Evolutionary conservation across 169 alveolate genomes (phyloP), one percentile per base, ranked within the genome.

Genomic region (Fabrea salina): DNA sequence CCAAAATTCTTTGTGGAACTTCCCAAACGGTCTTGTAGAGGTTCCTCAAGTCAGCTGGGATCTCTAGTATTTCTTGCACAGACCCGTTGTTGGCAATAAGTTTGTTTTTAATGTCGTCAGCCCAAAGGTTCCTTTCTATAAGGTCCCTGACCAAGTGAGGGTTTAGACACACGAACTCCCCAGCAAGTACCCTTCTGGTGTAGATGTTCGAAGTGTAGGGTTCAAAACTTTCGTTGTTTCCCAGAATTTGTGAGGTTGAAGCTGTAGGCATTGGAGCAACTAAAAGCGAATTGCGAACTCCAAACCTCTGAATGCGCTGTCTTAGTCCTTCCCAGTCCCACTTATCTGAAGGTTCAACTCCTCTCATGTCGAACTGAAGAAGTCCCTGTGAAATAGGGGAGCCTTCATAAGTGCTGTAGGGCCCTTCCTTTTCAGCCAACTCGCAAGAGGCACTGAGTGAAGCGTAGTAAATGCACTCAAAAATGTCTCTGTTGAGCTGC

Each of bases 181-280:
- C 99, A 49, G 99, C 95, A n/a, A 98, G 94, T 40, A 97, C 99
- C 49, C 99, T 96, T 75, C 99, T 94, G 80, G 95, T 95, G 88
- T 98, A 98, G 53, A 98, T 94, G 87, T 98, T 98, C 59, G 98
- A 92, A 33, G 99, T 98, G 91, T 95, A 98, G 2, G 99, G 99
- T 86, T 97, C 99, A 82, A 97, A 97, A n/a, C 98, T 93, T 86
- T 98, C 99, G 83, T 96, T 97, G 92, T 98, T 98, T 8, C 99
- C 98, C 39, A 98, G 89, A 50, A 97, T 97, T 90, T 97, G 98
- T 2, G 99, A 96, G 16, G 99, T 98, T 64, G 98, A 89, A 0
- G 99, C 99, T 8, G 99, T 98, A 0, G 99, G 99, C 99, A 98
- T 98, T 33, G 99, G 99, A 5, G 99, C 99, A 40, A 97, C 82